These are phyloP conservation scores for Metschnikowia colocasiae DNA, from an alignment of 805 yeast genomes.

Conservation along the genomic window DNA sequence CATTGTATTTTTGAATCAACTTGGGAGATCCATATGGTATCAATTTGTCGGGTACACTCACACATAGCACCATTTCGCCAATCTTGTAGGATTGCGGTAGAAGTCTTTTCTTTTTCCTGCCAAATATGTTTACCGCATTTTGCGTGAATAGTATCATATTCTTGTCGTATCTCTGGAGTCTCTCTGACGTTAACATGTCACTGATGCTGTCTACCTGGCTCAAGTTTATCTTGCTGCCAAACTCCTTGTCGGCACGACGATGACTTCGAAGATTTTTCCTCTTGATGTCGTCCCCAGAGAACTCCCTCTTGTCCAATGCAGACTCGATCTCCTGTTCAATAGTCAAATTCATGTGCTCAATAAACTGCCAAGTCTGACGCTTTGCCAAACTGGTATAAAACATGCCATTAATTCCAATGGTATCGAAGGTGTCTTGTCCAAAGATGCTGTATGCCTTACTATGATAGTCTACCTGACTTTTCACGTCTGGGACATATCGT, in stretches of 20 bases:
- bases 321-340: conserved; percentile 38
- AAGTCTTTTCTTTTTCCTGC: conserved; percentile 36
- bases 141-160: conserved; percentile 14
- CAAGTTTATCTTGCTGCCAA: conserved; percentile 6
- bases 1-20: conserved; percentile 36
- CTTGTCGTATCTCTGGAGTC: background rate
- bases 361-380: conserved; percentile 31
- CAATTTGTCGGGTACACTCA: conserved; percentile 31
- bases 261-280: conserved; percentile 26
- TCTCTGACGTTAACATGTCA: conserved; percentile 26
- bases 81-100: conserved; percentile 30
- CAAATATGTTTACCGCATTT: conserved; percentile 23
- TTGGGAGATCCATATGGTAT: conserved; percentile 37
- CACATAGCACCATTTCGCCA: conserved; percentile 34
- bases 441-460: conserved; percentile 25
- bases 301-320: conserved; percentile 26
- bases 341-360: conserved; percentile 26
- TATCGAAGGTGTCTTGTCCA: conserved; percentile 25
- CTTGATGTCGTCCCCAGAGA: conserved; percentile 28
- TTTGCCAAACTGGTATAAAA: conserved; percentile 25
- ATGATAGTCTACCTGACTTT: conserved; percentile 25
- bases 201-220: conserved; percentile 14
- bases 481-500: conserved; percentile 38
- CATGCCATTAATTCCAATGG: conserved; percentile 35
- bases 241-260: background rate